phyloP scores from a whole-genome alignment of 2,329 filamentous ascomycete species.

The Chrysosporium queenslandicum region DNA sequence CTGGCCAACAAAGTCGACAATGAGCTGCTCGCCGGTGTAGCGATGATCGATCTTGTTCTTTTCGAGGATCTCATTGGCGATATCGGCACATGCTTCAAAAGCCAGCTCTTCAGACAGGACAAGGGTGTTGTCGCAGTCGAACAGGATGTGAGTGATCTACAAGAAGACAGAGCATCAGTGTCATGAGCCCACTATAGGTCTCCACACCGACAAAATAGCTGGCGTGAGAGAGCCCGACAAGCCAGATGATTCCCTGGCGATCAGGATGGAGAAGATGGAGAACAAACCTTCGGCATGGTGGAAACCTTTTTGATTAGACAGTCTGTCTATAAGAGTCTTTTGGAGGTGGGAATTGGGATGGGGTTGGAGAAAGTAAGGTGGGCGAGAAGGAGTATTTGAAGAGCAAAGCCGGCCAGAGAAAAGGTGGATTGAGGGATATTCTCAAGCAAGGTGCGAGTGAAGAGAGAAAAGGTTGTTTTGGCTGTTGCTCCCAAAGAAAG shows the following conservation, averaged over 20 bases:
- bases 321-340: not conserved
- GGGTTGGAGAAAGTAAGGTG: not conserved
- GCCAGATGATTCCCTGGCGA: not conserved
- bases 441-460: slow-evolving; percentile 10
- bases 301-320: not conserved
- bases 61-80: slow-evolving; percentile 76
- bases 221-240: not conserved
- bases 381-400: slow-evolving; percentile 8
- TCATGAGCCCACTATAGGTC: not conserved
- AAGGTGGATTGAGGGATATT: slow-evolving; percentile 9
- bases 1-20: slow-evolving; percentile 80
- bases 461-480: not conserved
- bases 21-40: slow-evolving; percentile 70
- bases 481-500: not conserved
- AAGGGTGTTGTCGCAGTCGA: slow-evolving; percentile 79
- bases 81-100: slow-evolving; percentile 80
- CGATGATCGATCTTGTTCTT: slow-evolving; percentile 53
- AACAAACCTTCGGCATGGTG: slow-evolving; percentile 10
- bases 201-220: not conserved
- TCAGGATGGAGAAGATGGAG: slow-evolving; percentile 5
- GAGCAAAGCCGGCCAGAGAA: not conserved
- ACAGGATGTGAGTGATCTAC: slow-evolving; percentile 60
- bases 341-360: not conserved
- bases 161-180: slow-evolving; percentile 14
- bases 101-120: slow-evolving; percentile 83